Conservation (phyloP, 2,329 filamentous ascomycete species). For the Alternaria ventricosa region DNA sequence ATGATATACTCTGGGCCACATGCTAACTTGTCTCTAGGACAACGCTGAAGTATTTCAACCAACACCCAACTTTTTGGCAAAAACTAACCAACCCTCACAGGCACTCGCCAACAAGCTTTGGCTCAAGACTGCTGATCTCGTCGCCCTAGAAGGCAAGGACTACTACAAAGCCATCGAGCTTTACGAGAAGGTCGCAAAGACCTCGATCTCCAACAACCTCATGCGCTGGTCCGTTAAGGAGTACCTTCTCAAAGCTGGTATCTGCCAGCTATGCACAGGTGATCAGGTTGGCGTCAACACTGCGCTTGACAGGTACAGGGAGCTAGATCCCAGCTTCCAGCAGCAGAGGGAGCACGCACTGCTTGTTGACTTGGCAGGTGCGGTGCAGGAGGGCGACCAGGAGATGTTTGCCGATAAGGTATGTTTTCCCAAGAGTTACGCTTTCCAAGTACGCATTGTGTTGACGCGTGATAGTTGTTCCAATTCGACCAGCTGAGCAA, state of each 20-base stretch:
- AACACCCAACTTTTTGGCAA: constrained; percentile 18
- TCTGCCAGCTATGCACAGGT: constrained; percentile 80
- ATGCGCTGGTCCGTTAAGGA: constrained; percentile 74
- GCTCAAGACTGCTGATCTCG: constrained; percentile 88
- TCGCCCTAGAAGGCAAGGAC: constrained; percentile 83
- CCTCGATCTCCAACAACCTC: constrained; percentile 84
- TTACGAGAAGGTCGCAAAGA: constrained; percentile 82
- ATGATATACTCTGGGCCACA: neutral
- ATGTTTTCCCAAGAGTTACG: constrained; percentile 48
- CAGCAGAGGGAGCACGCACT: constrained; percentile 82
- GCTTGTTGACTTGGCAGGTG: constrained; percentile 75
- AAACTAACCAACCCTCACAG: constrained; percentile 35
- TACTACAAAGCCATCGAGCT: constrained; percentile 52
- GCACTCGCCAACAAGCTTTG: constrained; percentile 89
- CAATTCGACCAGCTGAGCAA: constrained; percentile 92
- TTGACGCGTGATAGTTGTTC: constrained; percentile 60
- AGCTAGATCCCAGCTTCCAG: constrained; percentile 69
- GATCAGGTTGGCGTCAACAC: constrained; percentile 81
- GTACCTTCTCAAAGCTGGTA: constrained; percentile 91
- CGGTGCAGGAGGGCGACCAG: constrained; percentile 78
- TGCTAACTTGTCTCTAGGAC: constrained; percentile 38
- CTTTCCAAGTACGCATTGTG: neutral
- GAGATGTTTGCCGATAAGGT: constrained; percentile 81
- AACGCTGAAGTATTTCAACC: constrained; percentile 43
- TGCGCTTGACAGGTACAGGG: constrained; percentile 81